Evolutionary conservation across 495 filamentous ascomycete genomes (phyloP), one percentile per base, ranked within the genome.

Genomic region (Aspergillus wentii): DNA sequence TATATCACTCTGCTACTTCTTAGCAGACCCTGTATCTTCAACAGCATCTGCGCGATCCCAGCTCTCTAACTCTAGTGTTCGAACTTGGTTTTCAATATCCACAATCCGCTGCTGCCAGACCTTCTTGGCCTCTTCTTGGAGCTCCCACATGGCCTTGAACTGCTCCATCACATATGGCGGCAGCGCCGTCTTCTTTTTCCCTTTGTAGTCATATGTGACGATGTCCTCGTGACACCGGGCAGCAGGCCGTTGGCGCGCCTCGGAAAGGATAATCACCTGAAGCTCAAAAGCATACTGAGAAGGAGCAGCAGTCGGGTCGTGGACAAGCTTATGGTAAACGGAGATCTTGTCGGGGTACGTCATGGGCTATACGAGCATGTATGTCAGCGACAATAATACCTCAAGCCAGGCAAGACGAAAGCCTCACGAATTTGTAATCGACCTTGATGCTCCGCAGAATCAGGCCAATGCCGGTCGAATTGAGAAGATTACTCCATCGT

Each of bases 381-480:
- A 19, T 17, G 38, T 48, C 26, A 42, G 30, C 21, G 17, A 29
- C n/a, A 11, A 29, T 39, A 13, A 25, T 8, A 17, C 35, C 20
- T 28, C 31, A 30, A 33, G 4, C 5, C 22, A 25, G n/a, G n/a
- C n/a, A n/a, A n/a, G 22, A 25, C 22, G 27, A 30, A 8, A 22
- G 30, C 69, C 76, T 4, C 64, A 95, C 88, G 70, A 96, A 94
- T 66, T 96, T 96, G 54, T 84, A 98, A 49, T 95, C 86, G 3
- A 83, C 74, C 50, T 77, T 84, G 34, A 98, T 87, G 36, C 80
- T 85, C 51, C 78, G 70, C 52, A 96, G 58, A 33, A 96, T 95
- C 36, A 96, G 46, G 0, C 91, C 92, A 7, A 75, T 70, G 0
- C 76, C 76, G 32, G 56, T 74, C 1, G 83, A 77, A 19, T 71